Evolutionary conservation across 495 filamentous ascomycete genomes (phyloP), one percentile per base, ranked within the genome.

Genomic region (Aspergillus saccharolyticus): DNA sequence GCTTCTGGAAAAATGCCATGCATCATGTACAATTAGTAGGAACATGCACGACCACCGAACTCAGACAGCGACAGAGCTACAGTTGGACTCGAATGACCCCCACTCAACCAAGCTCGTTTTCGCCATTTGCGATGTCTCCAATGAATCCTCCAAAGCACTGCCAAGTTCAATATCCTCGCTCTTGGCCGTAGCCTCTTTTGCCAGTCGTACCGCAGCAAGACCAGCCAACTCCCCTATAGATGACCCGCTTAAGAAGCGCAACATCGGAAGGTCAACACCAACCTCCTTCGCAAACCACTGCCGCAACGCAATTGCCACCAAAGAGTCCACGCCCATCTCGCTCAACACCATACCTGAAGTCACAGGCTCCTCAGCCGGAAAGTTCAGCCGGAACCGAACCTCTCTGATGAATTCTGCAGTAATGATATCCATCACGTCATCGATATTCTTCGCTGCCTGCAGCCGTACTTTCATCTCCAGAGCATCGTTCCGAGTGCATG

Each of bases 191-290:
- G n/a, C n/a, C n/a, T 50, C 47, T 16, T 15, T 12, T 15, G 47
- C 24, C 1, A 50, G 47, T 9, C 28, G 24, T 1, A 28, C 24
- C 28, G 47, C 47, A 30, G 47, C 47, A 18, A 33, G 6, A 7
- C 22, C 28, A 4, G 47, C 24, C 22, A 50, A 17, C 9, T 50
- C 47, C 8, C 22, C 22, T 14, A 50, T 50, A 9, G 47, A 50
- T 4, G 22, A 25, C 16, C 47, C 47, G n/a, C 47, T 24, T 10
- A 55, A 19, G 8, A 49, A 49, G 5, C 56, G 52, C 17, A 63
- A 65, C 12, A 83, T 76, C 2, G 77, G 72, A 1, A 84, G 61
- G 16, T 81, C 75, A 14, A 69, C 67, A 1, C 64, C 59, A 0
- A 80, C 15, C 25, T 62, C 62, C 19, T 73, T 74, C 22, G 66